Percentiles rank a stretch among this genome's conserved stretches.
Evolutionary conservation across 352 stramenopile species (phyloP).

Genomic region (Globisporangium spinosum): DNA sequence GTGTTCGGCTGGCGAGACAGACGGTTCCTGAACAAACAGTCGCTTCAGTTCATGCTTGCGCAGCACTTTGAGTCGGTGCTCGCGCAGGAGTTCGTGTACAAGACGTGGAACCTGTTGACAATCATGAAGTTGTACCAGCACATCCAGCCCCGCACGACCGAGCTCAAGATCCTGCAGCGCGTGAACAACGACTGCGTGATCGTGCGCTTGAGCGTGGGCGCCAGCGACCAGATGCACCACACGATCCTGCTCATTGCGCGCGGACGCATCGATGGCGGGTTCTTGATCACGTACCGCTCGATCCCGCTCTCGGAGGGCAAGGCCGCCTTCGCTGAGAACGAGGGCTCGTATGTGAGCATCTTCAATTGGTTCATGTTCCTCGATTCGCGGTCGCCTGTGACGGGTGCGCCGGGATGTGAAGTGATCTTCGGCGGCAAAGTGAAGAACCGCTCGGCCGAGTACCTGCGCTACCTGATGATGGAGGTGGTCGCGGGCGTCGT

Average conservation of each 20-base stretch:
- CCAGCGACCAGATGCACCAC: conserved; percentile 34
- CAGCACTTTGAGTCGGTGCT: conserved; percentile 48
- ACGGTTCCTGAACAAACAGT: conserved; percentile 31
- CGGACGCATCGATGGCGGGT: conserved; percentile 56
- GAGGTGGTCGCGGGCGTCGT: conserved; percentile 59
- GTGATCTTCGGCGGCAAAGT: conserved; percentile 62
- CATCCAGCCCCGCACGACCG: conserved; percentile 58
- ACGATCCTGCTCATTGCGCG: conserved; percentile 58
- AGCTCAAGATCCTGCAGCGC: conserved; percentile 49
- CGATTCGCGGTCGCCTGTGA: conserved; percentile 20
- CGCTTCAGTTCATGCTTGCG: conserved; percentile 61
- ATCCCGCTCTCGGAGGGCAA: conserved; percentile 48
- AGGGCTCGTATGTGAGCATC: conserved; percentile 56
- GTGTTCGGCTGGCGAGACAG: conserved; percentile 56
- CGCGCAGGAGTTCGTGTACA: conserved; percentile 52
- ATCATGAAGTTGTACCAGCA: conserved; percentile 42
- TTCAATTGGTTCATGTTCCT: conserved; percentile 82
- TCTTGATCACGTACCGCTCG: conserved; percentile 64
- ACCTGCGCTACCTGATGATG: conserved; percentile 63
- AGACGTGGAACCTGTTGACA: conserved; percentile 66
- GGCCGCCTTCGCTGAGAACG: conserved; percentile 35
- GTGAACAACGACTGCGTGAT: conserved; percentile 63
- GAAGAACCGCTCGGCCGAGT: conserved; percentile 46
- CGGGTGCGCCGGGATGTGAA: conserved; percentile 37
- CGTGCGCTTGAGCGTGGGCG: conserved; percentile 42